A percentile compares a stretch with the other conserved stretches of the same genome.
Conservation (phyloP, 495 filamentous ascomycete genomes). For the Aspergillus funiculosus region DNA sequence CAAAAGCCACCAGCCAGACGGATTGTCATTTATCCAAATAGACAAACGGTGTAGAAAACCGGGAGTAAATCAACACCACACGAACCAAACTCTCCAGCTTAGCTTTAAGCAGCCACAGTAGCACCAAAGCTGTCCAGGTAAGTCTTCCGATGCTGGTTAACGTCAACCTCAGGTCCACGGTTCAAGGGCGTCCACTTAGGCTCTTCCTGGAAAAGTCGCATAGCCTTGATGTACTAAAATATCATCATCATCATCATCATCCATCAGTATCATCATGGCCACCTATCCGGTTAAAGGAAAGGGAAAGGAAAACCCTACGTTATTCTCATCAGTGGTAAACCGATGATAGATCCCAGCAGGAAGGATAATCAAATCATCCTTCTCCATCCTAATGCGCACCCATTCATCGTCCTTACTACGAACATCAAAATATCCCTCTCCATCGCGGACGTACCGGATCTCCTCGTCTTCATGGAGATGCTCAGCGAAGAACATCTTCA, state of each 20-base stretch:
- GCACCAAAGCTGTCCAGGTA: conserved; percentile 52
- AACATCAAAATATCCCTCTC: conserved; percentile 90
- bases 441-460: conserved; percentile 93
- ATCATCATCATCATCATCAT: conserved; percentile 14
- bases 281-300: not conserved
- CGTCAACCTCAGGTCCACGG: conserved; percentile 68
- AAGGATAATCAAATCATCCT: conserved; percentile 71
- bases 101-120: conserved; percentile 29
- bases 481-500: conserved; percentile 88
- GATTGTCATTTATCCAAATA: too few species aligned
- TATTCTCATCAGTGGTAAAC: conserved; percentile 86
- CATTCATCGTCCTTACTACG: conserved; percentile 66
- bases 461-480: conserved; percentile 98
- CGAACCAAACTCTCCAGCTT: conserved; percentile 14
- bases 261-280: not conserved
- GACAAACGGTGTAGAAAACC: not conserved
- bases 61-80: not conserved
- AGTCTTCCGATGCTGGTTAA: conserved; percentile 67
- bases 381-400: conserved; percentile 77
- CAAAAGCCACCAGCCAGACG: too few species aligned
- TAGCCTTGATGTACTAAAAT: conserved; percentile 82
- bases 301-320: conserved; percentile 54
- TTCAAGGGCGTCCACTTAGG: conserved; percentile 98
- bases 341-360: conserved; percentile 97
- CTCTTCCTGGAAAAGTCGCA: conserved; percentile 97